These are phyloP conservation scores for Tolypocladium guangdongense DNA, from an alignment of 2,329 filamentous ascomycete species.

Conservation along the genomic window DNA sequence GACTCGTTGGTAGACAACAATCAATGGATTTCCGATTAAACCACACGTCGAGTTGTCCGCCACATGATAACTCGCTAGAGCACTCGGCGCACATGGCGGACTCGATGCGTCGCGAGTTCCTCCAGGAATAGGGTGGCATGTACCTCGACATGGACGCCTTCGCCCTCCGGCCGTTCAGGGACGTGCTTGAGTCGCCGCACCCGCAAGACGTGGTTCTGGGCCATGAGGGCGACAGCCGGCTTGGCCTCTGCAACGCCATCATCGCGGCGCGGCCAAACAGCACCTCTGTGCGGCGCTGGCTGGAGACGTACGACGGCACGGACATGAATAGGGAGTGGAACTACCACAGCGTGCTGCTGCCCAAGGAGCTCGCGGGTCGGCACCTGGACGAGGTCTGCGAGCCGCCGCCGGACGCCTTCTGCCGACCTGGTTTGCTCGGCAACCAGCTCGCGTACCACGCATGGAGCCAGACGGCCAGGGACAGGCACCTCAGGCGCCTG, in stretches of 20 bases:
- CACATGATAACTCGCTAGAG: background rate
- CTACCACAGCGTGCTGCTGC: constrained; percentile 4
- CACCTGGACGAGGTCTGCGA: constrained; percentile 4
- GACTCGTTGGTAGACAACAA: constrained; percentile 1
- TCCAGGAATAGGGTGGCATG: constrained; percentile 7
- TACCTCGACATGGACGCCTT: constrained; percentile 7
- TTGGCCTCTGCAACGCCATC: constrained; percentile 6
- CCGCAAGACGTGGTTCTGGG: constrained; percentile 5
- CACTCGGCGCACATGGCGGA: constrained; percentile 3
- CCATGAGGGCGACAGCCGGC: constrained; percentile 7
- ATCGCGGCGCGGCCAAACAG: constrained; percentile 8
- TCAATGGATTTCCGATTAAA: constrained; percentile 5
- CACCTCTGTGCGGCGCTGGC: constrained; percentile 5
- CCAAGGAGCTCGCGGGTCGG: constrained; percentile 1
- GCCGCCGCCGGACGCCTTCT: constrained; percentile 7
- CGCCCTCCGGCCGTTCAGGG: constrained; percentile 4
- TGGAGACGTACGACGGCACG: constrained; percentile 2
- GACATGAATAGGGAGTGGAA: constrained; percentile 1
- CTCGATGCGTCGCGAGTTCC: constrained; percentile 4
- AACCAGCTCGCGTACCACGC: constrained; percentile 9
- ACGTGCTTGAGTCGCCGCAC: constrained; percentile 1
- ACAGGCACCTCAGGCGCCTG: constrained; percentile 1
- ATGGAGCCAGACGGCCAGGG: constrained; percentile 6
- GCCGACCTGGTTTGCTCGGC: constrained; percentile 8
- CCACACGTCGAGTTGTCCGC: constrained; percentile 2